Evolutionary conservation across 441 rosid genomes (phyloP).

Genomic region (Cnidoscolus chayamansa): DNA sequence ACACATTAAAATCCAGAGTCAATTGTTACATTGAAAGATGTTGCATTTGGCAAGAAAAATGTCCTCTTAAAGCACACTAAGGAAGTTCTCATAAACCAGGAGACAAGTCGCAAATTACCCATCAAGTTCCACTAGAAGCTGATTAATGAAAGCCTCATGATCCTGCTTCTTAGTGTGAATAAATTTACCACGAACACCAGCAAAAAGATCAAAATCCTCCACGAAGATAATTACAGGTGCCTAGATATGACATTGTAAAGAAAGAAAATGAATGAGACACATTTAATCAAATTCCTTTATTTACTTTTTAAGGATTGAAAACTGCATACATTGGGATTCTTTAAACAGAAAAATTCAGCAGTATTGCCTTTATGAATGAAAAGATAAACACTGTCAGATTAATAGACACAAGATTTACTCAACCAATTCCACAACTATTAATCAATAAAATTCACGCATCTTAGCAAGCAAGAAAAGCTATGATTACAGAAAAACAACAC

Average conservation of each 20-base stretch:
- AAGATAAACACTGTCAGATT: not conserved
- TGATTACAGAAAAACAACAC: not conserved
- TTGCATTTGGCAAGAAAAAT: not conserved
- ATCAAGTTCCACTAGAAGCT: slow-evolving; percentile 97
- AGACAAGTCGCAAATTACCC: slow-evolving; percentile 55
- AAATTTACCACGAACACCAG: slow-evolving; percentile 97
- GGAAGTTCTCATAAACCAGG: not conserved
- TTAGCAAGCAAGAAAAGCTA: not conserved
- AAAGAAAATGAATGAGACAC: slow-evolving; percentile 12
- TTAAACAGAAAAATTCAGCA: not conserved
- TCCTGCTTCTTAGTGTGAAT: slow-evolving; percentile 92
- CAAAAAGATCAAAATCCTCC: slow-evolving; percentile 97
- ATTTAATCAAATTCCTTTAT: not conserved
- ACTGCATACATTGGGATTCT: not conserved
- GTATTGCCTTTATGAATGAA: not conserved
- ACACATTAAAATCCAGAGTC: not conserved
- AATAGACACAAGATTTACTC: not conserved
- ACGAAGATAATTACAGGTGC: slow-evolving; percentile 97
- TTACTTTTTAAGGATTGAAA: slow-evolving; percentile 5
- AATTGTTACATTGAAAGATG: not conserved
- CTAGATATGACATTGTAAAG: slow-evolving; percentile 40
- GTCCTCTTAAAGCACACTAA: slow-evolving; percentile 14
- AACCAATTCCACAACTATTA: not conserved
- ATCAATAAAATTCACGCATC: not conserved
- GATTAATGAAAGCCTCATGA: slow-evolving; percentile 96